A percentile compares a stretch with the other conserved stretches of the same genome.
Conservation (phyloP, 176 grass and related monocot species). For the Areca catechu region DNA sequence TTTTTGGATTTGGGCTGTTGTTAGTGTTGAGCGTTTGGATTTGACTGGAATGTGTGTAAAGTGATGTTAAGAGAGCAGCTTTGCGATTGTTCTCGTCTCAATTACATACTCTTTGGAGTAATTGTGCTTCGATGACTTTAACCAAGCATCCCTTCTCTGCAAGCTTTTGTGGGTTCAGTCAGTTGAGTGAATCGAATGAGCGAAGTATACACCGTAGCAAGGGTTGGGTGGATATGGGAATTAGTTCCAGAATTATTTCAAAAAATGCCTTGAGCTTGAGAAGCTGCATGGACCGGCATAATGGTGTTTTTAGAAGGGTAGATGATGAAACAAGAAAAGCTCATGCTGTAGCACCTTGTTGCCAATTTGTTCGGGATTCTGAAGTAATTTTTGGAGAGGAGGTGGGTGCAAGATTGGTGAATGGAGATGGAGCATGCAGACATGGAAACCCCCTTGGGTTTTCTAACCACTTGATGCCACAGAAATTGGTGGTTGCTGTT, state of each 20-base stretch:
- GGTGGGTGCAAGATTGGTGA: conserved; percentile 12
- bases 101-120: conserved; percentile 22
- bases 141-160: conserved; percentile 17
- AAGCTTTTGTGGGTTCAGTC: conserved; percentile 31
- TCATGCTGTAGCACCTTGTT: conserved; percentile 30
- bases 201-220: conserved; percentile 7
- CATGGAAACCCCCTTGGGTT: conserved; percentile 44
- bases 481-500: conserved; percentile 88
- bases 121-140: conserved; percentile 25
- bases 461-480: conserved; percentile 9
- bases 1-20: no score
- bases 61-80: conserved; percentile 51
- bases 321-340: conserved; percentile 26
- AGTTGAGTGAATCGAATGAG: conserved; percentile 24
- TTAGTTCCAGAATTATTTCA: conserved; percentile 24
- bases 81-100: conserved; percentile 39
- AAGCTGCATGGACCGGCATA: conserved; percentile 32
- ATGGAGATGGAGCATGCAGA: conserved; percentile 40
- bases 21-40: no score
- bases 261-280: conserved; percentile 40
- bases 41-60: conserved; percentile 40
- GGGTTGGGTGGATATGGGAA: conserved; percentile 27
- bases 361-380: conserved; percentile 28
- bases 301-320: conserved; percentile 23
- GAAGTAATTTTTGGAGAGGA: conserved; percentile 39